phyloP scores from a whole-genome alignment of 495 filamentous ascomycete species.

The Bacidia gigantensis region DNA sequence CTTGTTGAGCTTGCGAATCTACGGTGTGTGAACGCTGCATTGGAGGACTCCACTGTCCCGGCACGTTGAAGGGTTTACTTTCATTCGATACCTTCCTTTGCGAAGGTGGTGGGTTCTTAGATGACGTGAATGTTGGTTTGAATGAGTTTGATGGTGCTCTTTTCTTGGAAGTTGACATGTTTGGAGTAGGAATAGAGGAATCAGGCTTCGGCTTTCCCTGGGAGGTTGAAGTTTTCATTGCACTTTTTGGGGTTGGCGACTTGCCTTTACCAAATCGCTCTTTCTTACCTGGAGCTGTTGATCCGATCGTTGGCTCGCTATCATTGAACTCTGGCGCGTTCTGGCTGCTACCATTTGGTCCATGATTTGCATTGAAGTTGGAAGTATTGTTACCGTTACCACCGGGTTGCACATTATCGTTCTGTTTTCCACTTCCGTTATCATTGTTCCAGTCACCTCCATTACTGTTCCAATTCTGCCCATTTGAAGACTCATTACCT shows the following conservation, averaged over 20 bases:
- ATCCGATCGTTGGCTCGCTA: neutral
- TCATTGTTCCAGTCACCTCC: conserved; percentile 1
- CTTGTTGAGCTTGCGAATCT: neutral
- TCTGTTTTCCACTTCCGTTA: neutral
- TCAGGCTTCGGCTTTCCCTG: neutral
- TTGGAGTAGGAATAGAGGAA: no score
- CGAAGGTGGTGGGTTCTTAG: neutral
- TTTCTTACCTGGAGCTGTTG: neutral
- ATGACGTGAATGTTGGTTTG: neutral
- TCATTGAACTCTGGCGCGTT: neutral
- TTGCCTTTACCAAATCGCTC: neutral
- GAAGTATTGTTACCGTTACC: neutral
- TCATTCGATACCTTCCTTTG: neutral
- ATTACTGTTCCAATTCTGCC: neutral
- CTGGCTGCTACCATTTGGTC: neutral
- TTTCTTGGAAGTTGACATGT: neutral
- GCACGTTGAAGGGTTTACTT: neutral
- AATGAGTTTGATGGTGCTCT: neutral
- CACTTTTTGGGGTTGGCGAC: neutral
- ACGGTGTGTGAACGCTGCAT: neutral
- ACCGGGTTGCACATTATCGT: neutral
- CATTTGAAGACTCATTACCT: neutral
- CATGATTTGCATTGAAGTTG: neutral
- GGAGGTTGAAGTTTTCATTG: neutral
- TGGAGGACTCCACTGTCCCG: conserved; percentile 3